Base-by-base conservation (phyloP, 768 basidiomycete species). In the Heimioporus sp. region DNA sequence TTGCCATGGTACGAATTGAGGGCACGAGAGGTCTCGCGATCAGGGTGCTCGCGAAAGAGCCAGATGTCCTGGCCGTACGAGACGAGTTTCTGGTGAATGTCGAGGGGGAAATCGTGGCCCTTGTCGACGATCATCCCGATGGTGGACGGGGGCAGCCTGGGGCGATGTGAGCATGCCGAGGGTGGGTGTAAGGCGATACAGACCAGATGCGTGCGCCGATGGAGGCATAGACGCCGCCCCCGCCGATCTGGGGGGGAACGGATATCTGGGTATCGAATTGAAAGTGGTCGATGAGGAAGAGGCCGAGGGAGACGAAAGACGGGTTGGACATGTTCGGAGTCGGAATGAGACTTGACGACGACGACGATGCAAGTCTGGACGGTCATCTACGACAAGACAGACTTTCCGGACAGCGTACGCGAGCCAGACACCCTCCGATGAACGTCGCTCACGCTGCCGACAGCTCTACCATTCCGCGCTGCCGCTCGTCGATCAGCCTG, bases 251-350 rank as follows among this genome's bases (percentile, higher is more conserved):
- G 4, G 40, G 38, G 5, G 32, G 32, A 10, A 19, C 36, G 10
- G 30, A 7, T 35, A 31, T 17, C 12, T 39, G 16, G 42, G 28
- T 17, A 81, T 86, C 81, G 43, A 72, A 28, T 28, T 28, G 60
- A 61, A 82, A 87, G 4, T 86, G 78, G 67, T 97, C 93, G 60
- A 95, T 80, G 61, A 97, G 94, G 73, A 95, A 95, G 81, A 93
- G 83, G 8, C 92, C 93, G 24, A 93, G 73, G n/a, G 85, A 82
- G 17, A 80, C 81, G 43, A 91, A 85, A 37, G 67, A 56, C 30
- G 63, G 43, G 13, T 35, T 35, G 44, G 50, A 28, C 46, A 61
- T 13, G 35, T 28, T 55, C 46, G 60, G 61, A 68, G 63, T 65
- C 53, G 39, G 32, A 58, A 45, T 51, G 57, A 35, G 21, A 53